phyloP scores from a whole-genome alignment of 768 basidiomycete species.

The Floccularia luteovirens region DNA sequence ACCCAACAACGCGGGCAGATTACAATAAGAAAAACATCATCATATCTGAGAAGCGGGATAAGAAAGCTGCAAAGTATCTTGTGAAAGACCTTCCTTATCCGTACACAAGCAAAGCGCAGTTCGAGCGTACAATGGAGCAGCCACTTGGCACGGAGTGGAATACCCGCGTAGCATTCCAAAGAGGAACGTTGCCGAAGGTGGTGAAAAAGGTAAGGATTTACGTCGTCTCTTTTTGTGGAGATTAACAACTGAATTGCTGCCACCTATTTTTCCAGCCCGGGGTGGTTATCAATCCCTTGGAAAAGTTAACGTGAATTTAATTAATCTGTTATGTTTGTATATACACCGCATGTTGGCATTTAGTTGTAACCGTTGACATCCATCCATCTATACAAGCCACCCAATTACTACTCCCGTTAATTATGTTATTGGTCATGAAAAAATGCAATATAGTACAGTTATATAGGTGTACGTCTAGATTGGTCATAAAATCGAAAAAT shows the following conservation, averaged over 20 bases:
- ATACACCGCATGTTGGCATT: too few relatives aligned
- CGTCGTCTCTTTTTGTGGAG: neutral
- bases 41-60: slow-evolving; percentile 92
- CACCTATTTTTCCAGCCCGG: slow-evolving; percentile 43
- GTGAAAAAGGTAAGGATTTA: slow-evolving; percentile 86
- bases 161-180: slow-evolving; percentile 77
- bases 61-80: slow-evolving; percentile 85
- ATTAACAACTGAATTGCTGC: slow-evolving; percentile 2
- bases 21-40: slow-evolving; percentile 83
- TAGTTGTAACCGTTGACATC: too few relatives aligned
- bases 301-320: slow-evolving; percentile 28
- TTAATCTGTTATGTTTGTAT: too few relatives aligned
- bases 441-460: too few relatives aligned
- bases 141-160: slow-evolving; percentile 94
- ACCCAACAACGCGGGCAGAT: slow-evolving; percentile 75
- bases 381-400: too few relatives aligned
- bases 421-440: too few relatives aligned
- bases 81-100: slow-evolving; percentile 92
- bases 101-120: slow-evolving; percentile 90
- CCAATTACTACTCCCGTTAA: too few relatives aligned
- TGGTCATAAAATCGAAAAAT: neutral
- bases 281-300: slow-evolving; percentile 60
- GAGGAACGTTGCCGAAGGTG: slow-evolving; percentile 76
- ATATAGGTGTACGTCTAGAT: too few relatives aligned
- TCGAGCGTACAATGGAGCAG: slow-evolving; percentile 72